phyloP scores from a whole-genome alignment of 2,329 filamentous ascomycete genomes.

The Tolypocladium tundrense region DNA sequence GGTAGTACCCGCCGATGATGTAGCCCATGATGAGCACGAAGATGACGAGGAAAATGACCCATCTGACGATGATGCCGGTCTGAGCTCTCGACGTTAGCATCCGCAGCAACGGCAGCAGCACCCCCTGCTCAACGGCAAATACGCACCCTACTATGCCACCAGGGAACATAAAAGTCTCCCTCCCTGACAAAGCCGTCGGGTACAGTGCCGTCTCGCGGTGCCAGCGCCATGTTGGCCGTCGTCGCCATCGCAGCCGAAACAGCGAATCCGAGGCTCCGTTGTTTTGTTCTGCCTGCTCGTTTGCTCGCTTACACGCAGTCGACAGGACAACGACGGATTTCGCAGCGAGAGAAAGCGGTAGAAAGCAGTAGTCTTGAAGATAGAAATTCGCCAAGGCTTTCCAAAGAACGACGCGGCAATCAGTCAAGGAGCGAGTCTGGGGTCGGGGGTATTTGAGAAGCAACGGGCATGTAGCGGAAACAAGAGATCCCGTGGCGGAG shows the following conservation, averaged over 20 bases:
- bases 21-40: constrained; percentile 48
- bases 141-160: constrained; percentile 19
- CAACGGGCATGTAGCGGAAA: background rate
- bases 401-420: background rate
- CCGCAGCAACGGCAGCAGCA: background rate
- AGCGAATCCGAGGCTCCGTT: background rate
- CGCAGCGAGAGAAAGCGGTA: background rate
- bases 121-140: background rate
- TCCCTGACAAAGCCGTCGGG: constrained; percentile 2
- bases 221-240: background rate
- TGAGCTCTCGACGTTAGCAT: constrained; percentile 16
- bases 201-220: background rate
- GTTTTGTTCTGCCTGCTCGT: background rate
- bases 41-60: constrained; percentile 55
- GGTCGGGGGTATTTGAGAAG: background rate
- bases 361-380: background rate
- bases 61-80: constrained; percentile 59
- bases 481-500: background rate
- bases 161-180: constrained; percentile 10
- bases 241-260: no score
- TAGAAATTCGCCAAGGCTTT: background rate
- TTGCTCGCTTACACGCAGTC: background rate
- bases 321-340: background rate
- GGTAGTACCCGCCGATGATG: constrained; percentile 57
- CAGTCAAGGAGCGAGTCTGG: background rate